A percentile compares a stretch with the other conserved stretches of the same genome.
Conservation (phyloP, 225 moss, liverwort and hornwort species). For the Polytrichum commune region DNA sequence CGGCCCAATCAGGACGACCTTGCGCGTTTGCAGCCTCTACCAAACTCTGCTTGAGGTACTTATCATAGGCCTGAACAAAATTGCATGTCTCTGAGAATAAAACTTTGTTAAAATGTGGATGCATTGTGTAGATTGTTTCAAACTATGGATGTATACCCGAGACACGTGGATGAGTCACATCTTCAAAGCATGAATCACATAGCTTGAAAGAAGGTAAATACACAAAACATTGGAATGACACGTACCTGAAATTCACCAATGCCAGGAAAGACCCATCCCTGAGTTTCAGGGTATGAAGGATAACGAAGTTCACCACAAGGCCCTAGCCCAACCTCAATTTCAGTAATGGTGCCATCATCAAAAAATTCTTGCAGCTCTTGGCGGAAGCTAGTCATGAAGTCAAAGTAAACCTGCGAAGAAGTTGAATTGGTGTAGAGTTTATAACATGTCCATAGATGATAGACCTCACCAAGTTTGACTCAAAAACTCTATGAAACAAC, state of each 20-base stretch:
- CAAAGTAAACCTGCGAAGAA: constrained; percentile 62
- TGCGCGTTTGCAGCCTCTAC: constrained; percentile 54
- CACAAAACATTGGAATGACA: not conserved
- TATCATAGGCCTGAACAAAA: constrained; percentile 60
- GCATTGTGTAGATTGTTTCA: not conserved
- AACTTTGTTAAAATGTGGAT: not conserved
- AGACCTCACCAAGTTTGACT: too few species aligned
- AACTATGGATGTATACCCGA: not conserved
- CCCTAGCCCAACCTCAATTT: constrained; percentile 67
- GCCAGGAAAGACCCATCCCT: constrained; percentile 71
- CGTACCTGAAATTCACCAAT: constrained; percentile 81
- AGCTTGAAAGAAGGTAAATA: not conserved
- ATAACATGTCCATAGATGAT: too few species aligned
- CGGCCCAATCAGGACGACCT: constrained; percentile 73
- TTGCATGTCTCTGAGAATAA: too few species aligned
- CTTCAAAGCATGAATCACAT: too few species aligned
- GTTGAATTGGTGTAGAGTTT: not conserved
- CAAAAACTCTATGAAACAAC: too few species aligned
- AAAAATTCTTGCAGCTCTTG: constrained; percentile 38
- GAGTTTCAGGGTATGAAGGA: constrained; percentile 60
- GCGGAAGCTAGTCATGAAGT: constrained; percentile 67
- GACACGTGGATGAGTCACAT: not conserved
- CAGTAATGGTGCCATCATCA: constrained; percentile 31
- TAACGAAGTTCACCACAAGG: constrained; percentile 81
- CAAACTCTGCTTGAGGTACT: constrained; percentile 59